phyloP scores from a whole-genome alignment of 1,139 yeast species.

The Geotrichum klebahnii region DNA sequence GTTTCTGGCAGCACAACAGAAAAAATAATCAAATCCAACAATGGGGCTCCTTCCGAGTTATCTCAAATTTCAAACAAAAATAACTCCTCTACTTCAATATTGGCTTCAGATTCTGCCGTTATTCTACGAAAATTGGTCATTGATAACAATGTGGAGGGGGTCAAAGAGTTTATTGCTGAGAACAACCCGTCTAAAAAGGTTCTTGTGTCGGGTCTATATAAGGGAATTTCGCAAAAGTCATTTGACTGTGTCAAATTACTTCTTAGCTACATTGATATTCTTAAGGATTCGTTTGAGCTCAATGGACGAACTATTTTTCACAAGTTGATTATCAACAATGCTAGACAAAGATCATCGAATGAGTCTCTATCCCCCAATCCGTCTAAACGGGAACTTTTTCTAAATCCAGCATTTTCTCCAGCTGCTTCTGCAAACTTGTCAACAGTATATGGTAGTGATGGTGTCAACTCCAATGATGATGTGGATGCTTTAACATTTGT shows the following conservation, averaged over 20 bases:
- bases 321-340: conserved; percentile 71
- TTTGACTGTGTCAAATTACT: conserved; percentile 54
- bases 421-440: conserved; percentile 42
- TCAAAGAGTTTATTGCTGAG: conserved; percentile 22
- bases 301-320: conserved; percentile 83
- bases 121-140: conserved; percentile 17
- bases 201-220: conserved; percentile 56
- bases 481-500: conserved; percentile 54
- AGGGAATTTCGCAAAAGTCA: conserved; percentile 54
- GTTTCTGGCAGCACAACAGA: conserved; percentile 21
- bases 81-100: not conserved
- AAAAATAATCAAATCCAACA: conserved; percentile 1
- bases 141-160: conserved; percentile 34
- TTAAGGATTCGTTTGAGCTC: conserved; percentile 66
- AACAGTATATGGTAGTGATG: conserved; percentile 62
- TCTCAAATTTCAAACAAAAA: conserved; percentile 3
- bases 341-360: conserved; percentile 46
- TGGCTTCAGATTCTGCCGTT: conserved; percentile 7
- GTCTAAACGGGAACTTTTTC: conserved; percentile 31
- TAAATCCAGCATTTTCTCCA: conserved; percentile 50
- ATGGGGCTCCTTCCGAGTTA: not conserved
- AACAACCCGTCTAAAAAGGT: conserved; percentile 7
- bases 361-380: conserved; percentile 21
- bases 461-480: conserved; percentile 43
- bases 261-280: conserved; percentile 46